These are phyloP conservation scores for Jackrogersella minutella DNA, from an alignment of 495 filamentous ascomycete species.

Conservation along the genomic window DNA sequence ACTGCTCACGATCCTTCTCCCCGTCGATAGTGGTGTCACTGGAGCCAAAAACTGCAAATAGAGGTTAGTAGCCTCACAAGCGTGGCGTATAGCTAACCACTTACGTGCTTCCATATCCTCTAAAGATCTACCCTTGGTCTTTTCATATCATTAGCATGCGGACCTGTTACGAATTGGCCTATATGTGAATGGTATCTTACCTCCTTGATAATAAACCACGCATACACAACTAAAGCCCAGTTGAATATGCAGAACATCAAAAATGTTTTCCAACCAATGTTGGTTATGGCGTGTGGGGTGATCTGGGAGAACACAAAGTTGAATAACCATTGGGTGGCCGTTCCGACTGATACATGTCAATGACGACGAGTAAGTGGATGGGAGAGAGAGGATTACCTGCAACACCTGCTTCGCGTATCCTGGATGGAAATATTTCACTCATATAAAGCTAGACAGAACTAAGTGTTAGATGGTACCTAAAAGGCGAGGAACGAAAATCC, in stretches of 20 bases:
- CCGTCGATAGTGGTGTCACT: constrained; percentile 27
- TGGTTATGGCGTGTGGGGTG: constrained; percentile 59
- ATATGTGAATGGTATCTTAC: constrained; percentile 24
- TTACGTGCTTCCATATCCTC: constrained; percentile 42
- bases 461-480: neutral
- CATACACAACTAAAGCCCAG: constrained; percentile 52
- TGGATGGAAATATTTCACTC: constrained; percentile 61
- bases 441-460: constrained; percentile 47
- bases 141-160: constrained; percentile 4
- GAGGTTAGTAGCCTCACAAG: neutral
- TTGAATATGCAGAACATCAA: constrained; percentile 66
- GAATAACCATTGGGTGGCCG: constrained; percentile 64
- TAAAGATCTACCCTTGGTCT: constrained; percentile 39
- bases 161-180: too few relatives aligned
- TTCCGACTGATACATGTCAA: constrained; percentile 41
- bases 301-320: constrained; percentile 64
- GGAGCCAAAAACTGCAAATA: constrained; percentile 35
- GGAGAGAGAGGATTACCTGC: constrained; percentile 24
- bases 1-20: constrained; percentile 12
- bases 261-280: constrained; percentile 62
- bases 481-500: neutral
- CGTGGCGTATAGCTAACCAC: neutral
- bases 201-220: constrained; percentile 59
- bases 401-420: constrained; percentile 59
- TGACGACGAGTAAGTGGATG: neutral